Evolutionary conservation across 139 green algal genomes (phyloP), one percentile per base, ranked within the genome.

Genomic region (Picochlorum sp.): DNA sequence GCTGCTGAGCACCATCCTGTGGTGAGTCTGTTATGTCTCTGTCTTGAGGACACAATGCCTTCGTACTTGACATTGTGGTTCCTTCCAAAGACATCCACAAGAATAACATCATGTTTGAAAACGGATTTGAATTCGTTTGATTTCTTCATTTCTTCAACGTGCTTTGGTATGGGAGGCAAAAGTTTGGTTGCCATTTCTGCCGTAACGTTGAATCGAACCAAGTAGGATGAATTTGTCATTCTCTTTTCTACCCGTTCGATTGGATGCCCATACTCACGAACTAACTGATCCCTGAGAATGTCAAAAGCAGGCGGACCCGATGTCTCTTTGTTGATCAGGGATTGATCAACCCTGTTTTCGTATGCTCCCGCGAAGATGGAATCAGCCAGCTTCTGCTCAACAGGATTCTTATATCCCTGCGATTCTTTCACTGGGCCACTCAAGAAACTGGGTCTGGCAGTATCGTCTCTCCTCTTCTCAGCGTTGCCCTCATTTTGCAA

Each of bases 151-250:
- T n/a, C 18, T 9, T 54, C n/a, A 20, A 54, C n/a, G 18, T 54
- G 18, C 18, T 54, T 20, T 54, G 47, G 47, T 54, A 20, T 20
- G 7, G 18, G 47, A 0, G 47, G 47, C 0, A 54, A 54, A 11
- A 54, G 18, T n/a, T 54, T 54, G 16, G 11, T 7, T 23, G 47
- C 47, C 47, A 54, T 54, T 54, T 54, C n/a, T 20, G 18, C 16
- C 6, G 47, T 54, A 8, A 54, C 47, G 2, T 54, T 54, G 47
- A 54, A 54, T 54, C 47, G 47, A 20, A 54, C 47, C n/a, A 54
- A 18, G 18, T 54, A 54, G 6, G 47, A 54, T 20, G 47, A 54
- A 20, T 54, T 54, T 54, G 47, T 54, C n/a, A 54, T 54, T 54
- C n/a, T 54, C n/a, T 20, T n/a, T 54, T 54, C 47, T 23, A 54